phyloP scores from a whole-genome alignment of 805 yeast genomes.

The Ogataea degrootiae region DNA sequence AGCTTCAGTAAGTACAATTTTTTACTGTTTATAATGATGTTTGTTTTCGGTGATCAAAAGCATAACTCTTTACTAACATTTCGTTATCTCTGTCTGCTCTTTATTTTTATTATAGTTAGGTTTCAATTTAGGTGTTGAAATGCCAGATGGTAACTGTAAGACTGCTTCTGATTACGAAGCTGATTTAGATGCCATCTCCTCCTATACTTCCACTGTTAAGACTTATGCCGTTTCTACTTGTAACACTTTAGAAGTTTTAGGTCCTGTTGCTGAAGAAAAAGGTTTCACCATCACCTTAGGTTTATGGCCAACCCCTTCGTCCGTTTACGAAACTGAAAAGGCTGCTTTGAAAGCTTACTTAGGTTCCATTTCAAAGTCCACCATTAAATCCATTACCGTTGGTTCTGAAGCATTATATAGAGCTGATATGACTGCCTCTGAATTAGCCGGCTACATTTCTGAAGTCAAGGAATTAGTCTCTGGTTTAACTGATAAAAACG shows the following conservation, averaged over 20 bases:
- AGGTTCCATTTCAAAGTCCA: constrained; percentile 63
- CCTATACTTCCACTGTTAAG: constrained; percentile 64
- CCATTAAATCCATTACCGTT: constrained; percentile 75
- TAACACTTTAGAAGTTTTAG: constrained; percentile 77
- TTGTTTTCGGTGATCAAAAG: neutral
- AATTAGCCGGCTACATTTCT: constrained; percentile 63
- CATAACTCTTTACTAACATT: constrained; percentile 4
- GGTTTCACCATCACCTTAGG: constrained; percentile 79
- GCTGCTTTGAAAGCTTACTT: constrained; percentile 64
- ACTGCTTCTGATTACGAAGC: constrained; percentile 59
- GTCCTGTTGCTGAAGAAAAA: constrained; percentile 78
- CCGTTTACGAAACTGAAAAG: constrained; percentile 72
- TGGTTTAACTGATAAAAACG: constrained; percentile 70
- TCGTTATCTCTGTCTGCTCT: neutral
- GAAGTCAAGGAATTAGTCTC: constrained; percentile 56
- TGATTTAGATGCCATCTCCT: constrained; percentile 58
- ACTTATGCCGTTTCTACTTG: constrained; percentile 94
- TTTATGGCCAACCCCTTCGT: constrained; percentile 89
- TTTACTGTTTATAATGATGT: neutral
- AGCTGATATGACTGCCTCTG: constrained; percentile 70
- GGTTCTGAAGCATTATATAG: constrained; percentile 97
- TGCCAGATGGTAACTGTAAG: constrained; percentile 73
- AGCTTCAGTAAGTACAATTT: constrained; percentile 7
- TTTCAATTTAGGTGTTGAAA: constrained; percentile 82
- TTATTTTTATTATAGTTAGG: constrained; percentile 38